Base-by-base conservation (phyloP, 768 basidiomycete species). In the Mycena capillaripes region DNA sequence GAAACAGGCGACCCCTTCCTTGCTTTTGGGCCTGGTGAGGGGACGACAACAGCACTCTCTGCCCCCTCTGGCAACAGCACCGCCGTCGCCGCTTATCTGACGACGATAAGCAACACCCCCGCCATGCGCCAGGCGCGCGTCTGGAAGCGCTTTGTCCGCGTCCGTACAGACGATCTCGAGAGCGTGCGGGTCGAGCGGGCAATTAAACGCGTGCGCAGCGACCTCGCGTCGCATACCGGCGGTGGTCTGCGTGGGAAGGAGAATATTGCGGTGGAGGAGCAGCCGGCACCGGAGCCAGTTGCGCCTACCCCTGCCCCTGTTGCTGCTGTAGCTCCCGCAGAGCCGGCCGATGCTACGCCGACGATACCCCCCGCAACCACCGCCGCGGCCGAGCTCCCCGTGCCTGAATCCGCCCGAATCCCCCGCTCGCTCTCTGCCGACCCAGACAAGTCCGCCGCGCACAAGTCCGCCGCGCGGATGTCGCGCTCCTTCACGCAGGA, bases 71-170 rank as follows among this genome's bases (percentile, higher is more conserved):
- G 86, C 36, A 88, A 86, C 50, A 89, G 91, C 79, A 91, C 91
- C 16, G 88, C 87, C 12, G 88, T 97, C 58, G 94, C 94, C 7
- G 87, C 93, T 23, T 95, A 96, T 81, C 86, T 97, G 70, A 96
- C 95, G 4, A 88, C 90, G 2, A 79, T 96, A 38, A 91, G 96
- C 64, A 95, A 94, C 74, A 88, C 91, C 50, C 82, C 87, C 5
- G 78, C 84, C 4, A 79, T 97, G 48, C 90, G 94, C 40, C 87
- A 88, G 65, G 84, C 90, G 23, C 88, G 91, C 52, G 85, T 90
- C 2, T 97, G 96, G 96, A 93, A 92, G 78, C 89, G 92, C 19
- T 97, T 97, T 76, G 93, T 97, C 66, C 86, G 91, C 55, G 94
- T 96, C 10, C 88, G 96, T 66, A 93, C 91, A 4, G 96, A 97